Base-by-base conservation (phyloP, 352 stramenopile species). In the Phytophthora lateralis region DNA sequence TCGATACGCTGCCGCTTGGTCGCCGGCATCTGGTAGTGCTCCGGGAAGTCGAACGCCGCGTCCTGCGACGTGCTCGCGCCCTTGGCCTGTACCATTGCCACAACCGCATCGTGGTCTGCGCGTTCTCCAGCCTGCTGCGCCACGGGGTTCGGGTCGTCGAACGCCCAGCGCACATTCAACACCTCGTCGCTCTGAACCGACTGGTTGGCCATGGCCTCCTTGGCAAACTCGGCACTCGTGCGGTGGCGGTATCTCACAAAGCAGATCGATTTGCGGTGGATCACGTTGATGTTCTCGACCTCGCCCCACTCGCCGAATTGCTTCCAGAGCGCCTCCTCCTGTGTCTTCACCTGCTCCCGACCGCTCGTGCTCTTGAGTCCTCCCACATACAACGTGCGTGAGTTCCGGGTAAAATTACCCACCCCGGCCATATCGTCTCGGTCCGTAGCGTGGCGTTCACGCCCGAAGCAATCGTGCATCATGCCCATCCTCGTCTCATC, bases 271-370 rank as follows among this genome's bases (percentile, higher is more conserved):
- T 97, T 75, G n/a, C 93, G 76, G 46, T 92, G 80, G 50, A 98
- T 93, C 18, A 98, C 83, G 75, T 98, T 98, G 52, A 98, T 82
- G 59, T 88, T 93, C 68, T 98, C 94, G 8, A 98, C 83, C 69
- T 98, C 94, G 15, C 94, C 94, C 84, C 86, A 98, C 66, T 98
- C 94, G 2, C 78, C 76, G 71, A 98, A 98, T 54, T 98, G 90
- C 51, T 89, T 82, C 67, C 71, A 79, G 8, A 98, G 62, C 6
- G 69, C 74, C 11, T 85, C 67, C 26, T 97, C 75, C 8, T 97
- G 62, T 37, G 82, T 41, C 49, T 81, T 80, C 6, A 63, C 37
- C 18, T 76, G 76, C 42, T 84, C 71, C 41, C 69, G 66, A 37
- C 75, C 66, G 29, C 68, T 78, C 45, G 72, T 71, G 26, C 65